Conservation (phyloP, 805 yeast genomes). For the Wickerhamiella slavikovae region DNA sequence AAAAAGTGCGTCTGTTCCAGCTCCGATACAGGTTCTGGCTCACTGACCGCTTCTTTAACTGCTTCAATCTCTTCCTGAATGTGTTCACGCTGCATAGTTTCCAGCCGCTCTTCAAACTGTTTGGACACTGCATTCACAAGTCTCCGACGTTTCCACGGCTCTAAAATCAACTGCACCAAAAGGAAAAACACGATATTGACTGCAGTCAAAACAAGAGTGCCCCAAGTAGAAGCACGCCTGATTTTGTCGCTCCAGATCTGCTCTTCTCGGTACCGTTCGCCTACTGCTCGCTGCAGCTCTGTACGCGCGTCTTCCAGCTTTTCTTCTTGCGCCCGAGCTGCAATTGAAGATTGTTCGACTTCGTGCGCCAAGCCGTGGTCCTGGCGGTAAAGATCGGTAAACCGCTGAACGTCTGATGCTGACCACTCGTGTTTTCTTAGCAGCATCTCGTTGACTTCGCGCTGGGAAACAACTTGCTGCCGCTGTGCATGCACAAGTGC, state of each 20-base stretch:
- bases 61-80: too few species aligned
- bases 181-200: constrained; percentile 60
- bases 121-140: constrained; percentile 48
- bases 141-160: constrained; percentile 81
- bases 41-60: too few species aligned
- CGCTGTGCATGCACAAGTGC: constrained; percentile 15
- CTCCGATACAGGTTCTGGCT: too few species aligned
- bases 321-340: constrained; percentile 29
- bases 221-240: constrained; percentile 89
- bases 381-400: constrained; percentile 59
- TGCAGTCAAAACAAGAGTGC: constrained; percentile 79
- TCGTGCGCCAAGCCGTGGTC: constrained; percentile 54
- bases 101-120: constrained; percentile 57
- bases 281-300: constrained; percentile 46
- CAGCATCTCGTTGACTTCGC: constrained; percentile 67
- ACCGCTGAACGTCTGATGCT: constrained; percentile 56
- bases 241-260: constrained; percentile 97
- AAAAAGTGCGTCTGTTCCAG: too few species aligned
- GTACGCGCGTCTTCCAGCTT: constrained; percentile 34
- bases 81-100: too few species aligned
- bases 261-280: constrained; percentile 86
- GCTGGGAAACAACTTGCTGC: constrained; percentile 46
- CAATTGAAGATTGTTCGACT: constrained; percentile 36
- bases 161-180: constrained; percentile 68
- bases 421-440: constrained; percentile 76